phyloP scores from a whole-genome alignment of 257 asterid genomes.

The Leptodermis oblonga region DNA sequence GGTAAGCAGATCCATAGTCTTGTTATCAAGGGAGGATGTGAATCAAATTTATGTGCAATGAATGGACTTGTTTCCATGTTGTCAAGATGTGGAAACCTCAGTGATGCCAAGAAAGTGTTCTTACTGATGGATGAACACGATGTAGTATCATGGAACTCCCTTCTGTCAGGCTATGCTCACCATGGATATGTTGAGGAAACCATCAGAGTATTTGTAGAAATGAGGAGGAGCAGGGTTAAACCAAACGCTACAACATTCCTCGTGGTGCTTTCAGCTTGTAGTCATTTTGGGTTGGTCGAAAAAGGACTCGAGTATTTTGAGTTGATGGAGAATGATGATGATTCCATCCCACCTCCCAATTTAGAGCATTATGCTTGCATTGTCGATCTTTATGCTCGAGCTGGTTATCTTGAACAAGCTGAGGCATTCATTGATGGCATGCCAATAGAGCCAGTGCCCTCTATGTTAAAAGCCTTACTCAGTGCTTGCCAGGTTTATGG shows the following conservation, averaged over 20 bases:
- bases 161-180: conserved; percentile 46
- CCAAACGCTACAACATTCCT: conserved; percentile 58
- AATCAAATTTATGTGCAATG: conserved; percentile 26
- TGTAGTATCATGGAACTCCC: conserved; percentile 62
- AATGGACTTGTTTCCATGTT: conserved; percentile 69
- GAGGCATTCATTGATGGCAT: conserved; percentile 46
- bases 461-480: conserved; percentile 45
- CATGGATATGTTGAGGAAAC: conserved; percentile 54
- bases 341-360: conserved; percentile 29
- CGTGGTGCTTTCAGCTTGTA: conserved; percentile 49
- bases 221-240: conserved; percentile 36
- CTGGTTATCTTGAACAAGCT: conserved; percentile 53
- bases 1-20: conserved; percentile 50
- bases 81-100: conserved; percentile 53
- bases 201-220: conserved; percentile 45
- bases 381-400: conserved; percentile 62
- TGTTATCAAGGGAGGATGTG: conserved; percentile 37
- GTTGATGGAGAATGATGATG: conserved; percentile 41
- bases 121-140: conserved; percentile 42
- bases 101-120: conserved; percentile 43
- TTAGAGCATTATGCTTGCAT: conserved; percentile 59
- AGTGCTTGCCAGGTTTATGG: conserved; percentile 55
- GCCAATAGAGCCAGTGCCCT: conserved; percentile 46
- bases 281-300: conserved; percentile 56
- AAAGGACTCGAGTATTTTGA: conserved; percentile 52